Conservation (phyloP, 2,329 filamentous ascomycete genomes). For the Chaetoscypha palmicola region DNA sequence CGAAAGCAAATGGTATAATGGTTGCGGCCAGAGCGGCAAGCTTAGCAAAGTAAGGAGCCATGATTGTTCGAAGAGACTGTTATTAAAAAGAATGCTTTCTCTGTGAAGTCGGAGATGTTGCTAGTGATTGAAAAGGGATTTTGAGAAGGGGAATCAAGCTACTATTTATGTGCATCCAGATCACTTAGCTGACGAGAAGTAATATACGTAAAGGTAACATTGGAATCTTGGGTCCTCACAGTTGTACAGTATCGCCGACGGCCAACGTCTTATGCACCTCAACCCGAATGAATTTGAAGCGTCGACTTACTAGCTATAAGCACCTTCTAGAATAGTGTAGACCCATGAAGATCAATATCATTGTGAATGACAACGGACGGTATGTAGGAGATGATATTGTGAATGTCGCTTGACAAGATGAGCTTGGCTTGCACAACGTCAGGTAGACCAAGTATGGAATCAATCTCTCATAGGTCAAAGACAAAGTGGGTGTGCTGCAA, state of each 20-base stretch:
- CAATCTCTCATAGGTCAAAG: constrained; percentile 1
- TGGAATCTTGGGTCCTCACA: neutral
- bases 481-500: constrained; percentile 1
- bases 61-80: constrained; percentile 11
- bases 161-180: constrained; percentile 5
- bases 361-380: constrained; percentile 5
- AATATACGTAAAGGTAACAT: neutral
- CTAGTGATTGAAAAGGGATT: neutral
- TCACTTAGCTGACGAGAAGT: neutral
- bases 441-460: neutral
- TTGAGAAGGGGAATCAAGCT: neutral
- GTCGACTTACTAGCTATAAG: neutral
- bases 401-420: constrained; percentile 4
- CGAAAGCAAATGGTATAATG: constrained; percentile 22
- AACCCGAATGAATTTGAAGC: constrained; percentile 1
- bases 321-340: constrained; percentile 19
- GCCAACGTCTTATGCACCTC: constrained; percentile 6
- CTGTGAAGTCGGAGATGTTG: neutral
- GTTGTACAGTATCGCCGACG: constrained; percentile 1
- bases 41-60: constrained; percentile 24
- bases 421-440: constrained; percentile 13
- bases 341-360: constrained; percentile 6
- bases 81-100: neutral
- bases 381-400: constrained; percentile 11
- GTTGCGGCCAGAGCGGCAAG: constrained; percentile 26